Evolutionary conservation across 768 basidiomycete species (phyloP), one percentile per base, ranked within the genome.

Genomic region (Roridomyces roridus): DNA sequence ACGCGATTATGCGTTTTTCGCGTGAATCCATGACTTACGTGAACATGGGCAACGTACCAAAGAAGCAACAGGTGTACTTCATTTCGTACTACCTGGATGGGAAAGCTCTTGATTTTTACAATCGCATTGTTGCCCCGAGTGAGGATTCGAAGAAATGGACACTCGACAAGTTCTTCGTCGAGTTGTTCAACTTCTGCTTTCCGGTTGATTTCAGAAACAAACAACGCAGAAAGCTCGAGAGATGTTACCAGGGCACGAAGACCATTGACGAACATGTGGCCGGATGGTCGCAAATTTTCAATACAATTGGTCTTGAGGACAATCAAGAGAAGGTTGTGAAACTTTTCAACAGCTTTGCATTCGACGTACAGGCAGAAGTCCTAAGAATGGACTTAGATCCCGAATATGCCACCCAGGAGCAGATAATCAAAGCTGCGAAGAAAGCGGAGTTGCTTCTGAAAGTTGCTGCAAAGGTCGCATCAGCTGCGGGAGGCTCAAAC

Each of bases 181-280:
- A 64, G 28, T 17, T 77, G 12, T 77, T 74, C 48, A 65, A 76
- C 24, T 72, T 72, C 26, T 75, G 75, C 25, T 78, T 77, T 58
- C 75, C 75, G 0, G 46, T 67, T 0, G 63, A 73, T 29, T 76
- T 43, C 56, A 39, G 31, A 11, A 45, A 50, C 28, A 46, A 29
- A 15, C 49, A 50, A 18, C 6, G 55, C 4, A 34, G 35, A 17
- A 35, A 47, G 9, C 26, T 55, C 15, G 26, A 46, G 17, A 29
- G 34, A 18, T 46, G 41, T 23, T 34, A 20, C 36, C 57, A 59
- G 26, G 26, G 43, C 20, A 20, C 21, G 10, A 43, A 46, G 9
- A 59, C 40, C 0, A 63, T 74, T 0, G 42, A 57, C 0, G 64
- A 64, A 0, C 73, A 62, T 42, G 57, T 68, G 5, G 66, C 66